Conservation (phyloP, 306 rosid species). For the Phaseolus lunatus region DNA sequence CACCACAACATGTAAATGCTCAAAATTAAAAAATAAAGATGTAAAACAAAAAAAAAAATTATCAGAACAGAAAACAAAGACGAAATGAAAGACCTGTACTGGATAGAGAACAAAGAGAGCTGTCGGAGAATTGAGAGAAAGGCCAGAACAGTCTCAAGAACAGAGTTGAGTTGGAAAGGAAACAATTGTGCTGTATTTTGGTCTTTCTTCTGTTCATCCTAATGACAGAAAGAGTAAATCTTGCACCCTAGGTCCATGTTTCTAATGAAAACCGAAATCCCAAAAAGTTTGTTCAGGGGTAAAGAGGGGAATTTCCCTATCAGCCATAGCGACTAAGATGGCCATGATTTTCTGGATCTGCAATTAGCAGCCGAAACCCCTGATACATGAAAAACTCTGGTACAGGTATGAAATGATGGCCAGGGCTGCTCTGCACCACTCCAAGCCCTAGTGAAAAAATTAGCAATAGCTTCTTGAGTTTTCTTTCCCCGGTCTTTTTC, state of each 20-base stretch:
- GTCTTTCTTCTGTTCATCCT: slow-evolving; percentile 4
- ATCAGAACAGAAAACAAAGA: background rate
- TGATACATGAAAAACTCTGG: background rate
- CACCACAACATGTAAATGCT: background rate
- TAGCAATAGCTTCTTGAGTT: background rate
- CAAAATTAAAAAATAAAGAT: background rate
- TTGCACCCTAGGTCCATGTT: background rate
- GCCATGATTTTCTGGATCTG: background rate
- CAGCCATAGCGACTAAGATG: background rate
- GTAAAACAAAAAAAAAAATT: background rate
- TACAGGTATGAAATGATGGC: background rate
- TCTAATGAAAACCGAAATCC: background rate
- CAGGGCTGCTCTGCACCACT: background rate
- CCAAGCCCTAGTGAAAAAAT: background rate
- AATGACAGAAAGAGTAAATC: background rate
- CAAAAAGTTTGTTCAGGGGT: background rate
- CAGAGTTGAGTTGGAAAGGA: background rate
- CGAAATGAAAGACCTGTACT: background rate
- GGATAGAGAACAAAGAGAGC: background rate
- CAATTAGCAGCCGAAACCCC: background rate
- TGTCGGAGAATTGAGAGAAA: background rate
- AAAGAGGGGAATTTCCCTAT: background rate
- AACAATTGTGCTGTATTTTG: background rate
- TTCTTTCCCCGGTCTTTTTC: background rate
- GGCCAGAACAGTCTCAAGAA: background rate